Evolutionary conservation across 192 early-diverging fungal genomes (phyloP), one percentile per base, ranked within the genome.

Genomic region (Backusella liffmaniae): DNA sequence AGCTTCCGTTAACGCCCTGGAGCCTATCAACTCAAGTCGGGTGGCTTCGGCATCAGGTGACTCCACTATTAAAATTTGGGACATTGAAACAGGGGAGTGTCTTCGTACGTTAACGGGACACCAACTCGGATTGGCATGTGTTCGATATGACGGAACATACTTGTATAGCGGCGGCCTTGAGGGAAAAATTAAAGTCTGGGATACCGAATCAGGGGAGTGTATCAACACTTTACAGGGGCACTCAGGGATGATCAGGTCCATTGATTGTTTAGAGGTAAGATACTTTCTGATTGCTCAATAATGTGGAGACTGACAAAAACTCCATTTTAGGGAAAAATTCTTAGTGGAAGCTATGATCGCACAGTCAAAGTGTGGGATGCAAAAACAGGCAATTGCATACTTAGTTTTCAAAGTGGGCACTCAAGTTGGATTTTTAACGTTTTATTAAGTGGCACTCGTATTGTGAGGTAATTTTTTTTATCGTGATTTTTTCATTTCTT

Each of bases 391-490:
- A 75, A 94, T 51, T 90, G 95, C 72, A 79, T 93, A 37, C 74
- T 95, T 15, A 77, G 80, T 66, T 81, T 81, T 67, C 80, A 81
- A 41, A 81, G 89, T 44, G 94, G 90, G 5, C 95, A 97, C 76
- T 87, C 90, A 5, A 96, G 92, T 81, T 97, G 96, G 96, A 95
- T 99, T 9, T 99, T 98, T 87, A 94, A 96, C 83, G 93, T 98
- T 6, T 96, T 86, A 90, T 96, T 39, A 92, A 97, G 75, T 94
- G 94, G 80, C 90, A 91, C 71, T 73, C 86, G 21, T 32, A 81
- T 81, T 12, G 67, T 77, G 51, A 86, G 85, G 81, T 93, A 59
- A 46, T 35, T 37, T n/a, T 29, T n/a, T 29, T 62, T 29, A 30
- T 29, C 6, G 7, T 9, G 3, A 26, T 59, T 29, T 23, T 37